Percentiles rank a stretch among this genome's conserved stretches.
Conservation (phyloP, 140 eudicot species). For the Flaveria floridana region DNA sequence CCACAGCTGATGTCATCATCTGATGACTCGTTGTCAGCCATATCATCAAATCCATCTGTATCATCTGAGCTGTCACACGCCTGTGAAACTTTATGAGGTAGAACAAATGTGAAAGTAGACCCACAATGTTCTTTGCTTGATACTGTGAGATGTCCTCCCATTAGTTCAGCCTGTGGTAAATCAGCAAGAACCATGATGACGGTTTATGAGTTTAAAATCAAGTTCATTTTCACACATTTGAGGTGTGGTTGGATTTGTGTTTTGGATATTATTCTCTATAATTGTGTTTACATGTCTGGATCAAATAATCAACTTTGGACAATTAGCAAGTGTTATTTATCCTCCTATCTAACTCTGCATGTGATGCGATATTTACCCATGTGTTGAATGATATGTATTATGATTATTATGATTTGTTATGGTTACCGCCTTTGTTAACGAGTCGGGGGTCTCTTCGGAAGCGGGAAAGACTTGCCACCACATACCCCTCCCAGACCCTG, state of each 20-base stretch:
- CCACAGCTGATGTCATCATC: slow-evolving; percentile 69
- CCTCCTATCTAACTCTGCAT: no score
- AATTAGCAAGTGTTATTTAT: neutral
- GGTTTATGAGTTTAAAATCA: neutral
- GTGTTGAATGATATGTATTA: no score
- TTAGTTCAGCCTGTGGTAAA: slow-evolving; percentile 73
- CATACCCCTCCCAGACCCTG: no score
- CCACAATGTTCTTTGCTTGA: slow-evolving; percentile 77
- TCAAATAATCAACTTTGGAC: neutral
- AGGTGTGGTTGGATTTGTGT: neutral
- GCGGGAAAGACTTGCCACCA: no score
- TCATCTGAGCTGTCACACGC: slow-evolving; percentile 71
- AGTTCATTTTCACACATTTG: neutral
- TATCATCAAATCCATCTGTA: slow-evolving; percentile 67
- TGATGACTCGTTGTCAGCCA: slow-evolving; percentile 52
- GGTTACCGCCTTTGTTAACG: no score
- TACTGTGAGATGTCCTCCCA: slow-evolving; percentile 94
- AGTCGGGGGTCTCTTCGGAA: no score
- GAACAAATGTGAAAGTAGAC: slow-evolving; percentile 77
- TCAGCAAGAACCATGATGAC: slow-evolving; percentile 8
- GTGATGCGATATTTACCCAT: no score
- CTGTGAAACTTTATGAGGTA: slow-evolving; percentile 72
- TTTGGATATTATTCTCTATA: neutral
- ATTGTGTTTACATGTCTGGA: no score
- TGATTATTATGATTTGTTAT: no score